phyloP scores from a whole-genome alignment of 176 grass and related monocot genomes.

The Phyllostachys edulis region DNA sequence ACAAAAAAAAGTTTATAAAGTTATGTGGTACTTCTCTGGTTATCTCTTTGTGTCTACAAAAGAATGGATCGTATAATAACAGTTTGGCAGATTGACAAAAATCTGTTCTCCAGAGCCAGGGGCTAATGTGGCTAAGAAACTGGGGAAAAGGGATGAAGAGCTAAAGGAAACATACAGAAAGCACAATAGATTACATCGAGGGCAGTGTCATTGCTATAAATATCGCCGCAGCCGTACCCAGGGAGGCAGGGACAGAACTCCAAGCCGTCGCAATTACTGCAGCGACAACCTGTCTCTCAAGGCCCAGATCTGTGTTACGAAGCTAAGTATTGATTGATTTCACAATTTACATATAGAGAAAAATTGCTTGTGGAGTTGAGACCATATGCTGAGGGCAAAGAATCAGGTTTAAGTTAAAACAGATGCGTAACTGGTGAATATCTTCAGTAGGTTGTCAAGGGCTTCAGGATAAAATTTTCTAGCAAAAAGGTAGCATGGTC shows the following conservation, averaged over 20 bases:
- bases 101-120: conserved; percentile 30
- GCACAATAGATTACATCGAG: conserved; percentile 49
- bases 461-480: conserved; percentile 88
- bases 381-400: conserved; percentile 36
- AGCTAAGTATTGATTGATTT: conserved; percentile 51
- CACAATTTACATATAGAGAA: conserved; percentile 57
- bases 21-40: conserved; percentile 17
- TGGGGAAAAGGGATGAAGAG: neutral
- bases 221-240: conserved; percentile 31
- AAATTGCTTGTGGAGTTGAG: neutral
- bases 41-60: conserved; percentile 47
- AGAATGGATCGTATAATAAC: conserved; percentile 44
- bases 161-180: conserved; percentile 39
- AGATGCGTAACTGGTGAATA: conserved; percentile 80
- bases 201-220: conserved; percentile 43
- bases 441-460: conserved; percentile 72
- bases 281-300: conserved; percentile 29
- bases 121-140: conserved; percentile 10
- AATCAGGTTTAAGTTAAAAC: conserved; percentile 62
- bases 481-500: conserved; percentile 94
- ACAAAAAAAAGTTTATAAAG: neutral
- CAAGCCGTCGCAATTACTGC: conserved; percentile 34
- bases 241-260: conserved; percentile 3
- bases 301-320: conserved; percentile 40
- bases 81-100: conserved; percentile 36